phyloP scores from a whole-genome alignment of 108 stramenopile genomes.

The Pseudonitzschia delicatissima region DNA sequence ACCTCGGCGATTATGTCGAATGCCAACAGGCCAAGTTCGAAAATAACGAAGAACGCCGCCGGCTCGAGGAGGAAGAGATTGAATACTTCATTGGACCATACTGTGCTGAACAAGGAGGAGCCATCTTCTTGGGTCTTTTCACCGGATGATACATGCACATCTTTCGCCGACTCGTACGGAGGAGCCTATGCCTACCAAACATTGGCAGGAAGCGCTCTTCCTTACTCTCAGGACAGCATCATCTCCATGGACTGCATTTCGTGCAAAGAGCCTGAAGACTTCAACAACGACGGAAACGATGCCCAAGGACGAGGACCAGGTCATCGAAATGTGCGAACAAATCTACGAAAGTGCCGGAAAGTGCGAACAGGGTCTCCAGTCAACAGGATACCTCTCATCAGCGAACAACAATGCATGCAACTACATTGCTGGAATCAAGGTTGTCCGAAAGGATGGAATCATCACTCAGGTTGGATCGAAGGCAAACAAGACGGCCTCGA shows the following conservation, averaged over 20 bases:
- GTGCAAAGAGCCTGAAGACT: conserved; percentile 51
- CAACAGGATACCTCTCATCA: conserved; percentile 22
- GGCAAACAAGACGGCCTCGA: conserved; percentile 65
- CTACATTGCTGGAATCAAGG: conserved; percentile 82
- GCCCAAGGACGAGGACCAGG: conserved; percentile 42
- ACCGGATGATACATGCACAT: conserved; percentile 72
- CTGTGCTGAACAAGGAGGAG: conserved; percentile 76
- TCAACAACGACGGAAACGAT: conserved; percentile 48
- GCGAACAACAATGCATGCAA: conserved; percentile 75
- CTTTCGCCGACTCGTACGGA: conserved; percentile 47
- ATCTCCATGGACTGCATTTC: conserved; percentile 67
- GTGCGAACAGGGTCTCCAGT: conserved; percentile 60
- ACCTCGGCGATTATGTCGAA: conserved; percentile 44
- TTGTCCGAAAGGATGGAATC: conserved; percentile 66
- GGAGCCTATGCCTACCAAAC: conserved; percentile 41
- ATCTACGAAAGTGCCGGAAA: conserved; percentile 71
- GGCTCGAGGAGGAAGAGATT: conserved; percentile 27
- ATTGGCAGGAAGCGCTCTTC: conserved; percentile 49
- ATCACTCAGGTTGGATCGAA: conserved; percentile 32
- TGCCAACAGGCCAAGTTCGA: conserved; percentile 33
- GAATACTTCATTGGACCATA: conserved; percentile 75
- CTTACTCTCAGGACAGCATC: conserved; percentile 54
- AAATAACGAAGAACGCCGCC: conserved; percentile 35
- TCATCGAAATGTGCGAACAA: conserved; percentile 63
- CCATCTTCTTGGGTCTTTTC: conserved; percentile 74